Percentiles rank a stretch among this genome's conserved stretches.
Conservation (phyloP, 1,284 basidiomycete species). For the Papiliotrema terrestris region DNA sequence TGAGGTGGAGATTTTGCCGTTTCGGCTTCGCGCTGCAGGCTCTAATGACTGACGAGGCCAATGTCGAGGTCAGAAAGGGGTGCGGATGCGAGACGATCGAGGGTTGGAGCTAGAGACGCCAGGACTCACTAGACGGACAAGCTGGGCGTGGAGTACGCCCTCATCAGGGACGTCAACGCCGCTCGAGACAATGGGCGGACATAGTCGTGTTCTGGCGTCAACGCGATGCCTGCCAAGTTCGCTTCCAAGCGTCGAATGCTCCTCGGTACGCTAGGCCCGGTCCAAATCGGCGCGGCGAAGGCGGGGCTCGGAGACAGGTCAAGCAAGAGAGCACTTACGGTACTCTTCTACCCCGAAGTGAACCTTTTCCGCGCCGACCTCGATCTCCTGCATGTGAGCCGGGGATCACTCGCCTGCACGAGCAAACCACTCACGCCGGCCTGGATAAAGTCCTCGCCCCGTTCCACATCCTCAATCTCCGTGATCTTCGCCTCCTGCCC, state of each 20-base stretch:
- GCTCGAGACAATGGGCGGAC: slow-evolving; percentile 48
- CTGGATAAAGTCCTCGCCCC: slow-evolving; percentile 49
- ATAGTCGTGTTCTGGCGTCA: slow-evolving; percentile 36
- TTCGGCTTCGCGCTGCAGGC: too few relatives aligned
- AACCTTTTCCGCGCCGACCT: slow-evolving; percentile 39
- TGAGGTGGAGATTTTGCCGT: too few relatives aligned
- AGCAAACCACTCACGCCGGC: slow-evolving; percentile 38
- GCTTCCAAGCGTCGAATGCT: too few relatives aligned
- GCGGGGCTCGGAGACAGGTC: too few relatives aligned
- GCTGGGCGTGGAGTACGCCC: slow-evolving; percentile 43
- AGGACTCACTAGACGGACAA: slow-evolving; percentile 45
- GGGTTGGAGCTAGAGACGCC: not conserved
- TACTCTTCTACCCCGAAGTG: slow-evolving; percentile 42
- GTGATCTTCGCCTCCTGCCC: slow-evolving; percentile 20
- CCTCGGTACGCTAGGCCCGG: too few relatives aligned
- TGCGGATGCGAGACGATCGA: too few relatives aligned
- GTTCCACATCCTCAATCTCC: slow-evolving; percentile 40
- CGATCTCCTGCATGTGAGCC: slow-evolving; percentile 31
- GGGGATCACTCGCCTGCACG: not conserved
- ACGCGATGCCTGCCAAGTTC: too few relatives aligned
- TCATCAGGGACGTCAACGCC: slow-evolving; percentile 40
- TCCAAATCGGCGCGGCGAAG: too few relatives aligned
- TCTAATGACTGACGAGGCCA: too few relatives aligned
- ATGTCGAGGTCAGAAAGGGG: too few relatives aligned
- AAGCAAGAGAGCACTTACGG: slow-evolving; percentile 21